A percentile compares a stretch with the other conserved stretches of the same genome.
These are phyloP conservation scores for Plasmodium ovale DNA, from an alignment of 169 alveolate genomes.

Conservation along the genomic window DNA sequence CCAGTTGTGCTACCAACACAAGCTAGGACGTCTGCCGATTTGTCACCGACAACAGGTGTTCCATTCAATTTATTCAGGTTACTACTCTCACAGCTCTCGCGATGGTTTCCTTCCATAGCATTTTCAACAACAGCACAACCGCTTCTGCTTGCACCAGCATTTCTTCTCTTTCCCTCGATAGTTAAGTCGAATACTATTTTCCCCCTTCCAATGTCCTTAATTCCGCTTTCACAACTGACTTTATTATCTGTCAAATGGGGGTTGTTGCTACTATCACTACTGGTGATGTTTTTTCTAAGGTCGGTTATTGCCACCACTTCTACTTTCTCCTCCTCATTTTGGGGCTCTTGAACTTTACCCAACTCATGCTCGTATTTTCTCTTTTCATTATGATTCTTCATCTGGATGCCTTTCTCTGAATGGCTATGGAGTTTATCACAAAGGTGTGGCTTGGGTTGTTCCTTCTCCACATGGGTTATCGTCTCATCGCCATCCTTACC, in stretches of 20 bases:
- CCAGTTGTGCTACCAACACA: no score
- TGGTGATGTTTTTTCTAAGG: background rate
- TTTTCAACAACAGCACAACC: background rate
- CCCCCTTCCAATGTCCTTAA: background rate
- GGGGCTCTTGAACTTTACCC: background rate
- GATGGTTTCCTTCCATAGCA: background rate
- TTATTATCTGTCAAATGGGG: background rate
- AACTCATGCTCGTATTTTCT: background rate
- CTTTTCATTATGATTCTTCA: background rate
- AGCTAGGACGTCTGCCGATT: no score
- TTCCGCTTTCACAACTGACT: background rate
- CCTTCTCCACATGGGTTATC: no score
- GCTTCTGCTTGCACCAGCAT: background rate
- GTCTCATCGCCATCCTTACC: no score
- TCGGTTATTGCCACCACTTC: background rate
- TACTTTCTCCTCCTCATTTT: background rate
- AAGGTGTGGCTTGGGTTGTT: no score
- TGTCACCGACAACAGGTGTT: background rate
- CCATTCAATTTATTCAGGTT: background rate
- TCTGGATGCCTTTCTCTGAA: no score
- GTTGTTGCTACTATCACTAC: background rate
- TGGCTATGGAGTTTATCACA: no score
- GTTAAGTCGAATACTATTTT: constrained; percentile 41
- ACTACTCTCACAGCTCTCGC: no score
- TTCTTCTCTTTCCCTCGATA: background rate